Base-by-base conservation (phyloP, 2,329 filamentous ascomycete genomes). In the Samsoniella hepiali region DNA sequence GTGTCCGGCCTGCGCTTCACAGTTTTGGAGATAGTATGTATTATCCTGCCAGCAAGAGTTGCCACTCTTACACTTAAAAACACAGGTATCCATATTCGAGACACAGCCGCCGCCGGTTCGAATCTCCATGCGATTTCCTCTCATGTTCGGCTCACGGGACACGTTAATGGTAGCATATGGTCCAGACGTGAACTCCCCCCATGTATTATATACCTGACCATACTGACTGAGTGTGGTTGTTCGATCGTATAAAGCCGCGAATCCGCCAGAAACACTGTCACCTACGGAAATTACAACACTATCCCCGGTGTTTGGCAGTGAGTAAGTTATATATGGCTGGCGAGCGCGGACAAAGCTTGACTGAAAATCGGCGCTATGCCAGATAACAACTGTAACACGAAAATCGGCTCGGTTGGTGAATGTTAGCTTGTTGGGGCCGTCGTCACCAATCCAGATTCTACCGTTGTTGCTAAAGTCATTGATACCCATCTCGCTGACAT, bases 71-170 rank as follows among this genome's bases (percentile, higher is more conserved):
- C n/a, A n/a, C n/a, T n/a, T n/a, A 70, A 78, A 81, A 47, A 76
- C 76, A 69, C 79, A 81, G 8, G 67, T 73, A 29, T 71, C 60
- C 73, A 79, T 76, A 67, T 78, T 71, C 31, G 76, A 74, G 11
- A 71, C 68, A 69, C 79, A 81, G 51, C 51, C 34, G 64, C 71
- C 72, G 61, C 71, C 71, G 58, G 74, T 72, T n/a, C 50, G 42
- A 27, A 71, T 65, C 51, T 66, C 68, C 71, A 80, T 78, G 54
- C 42, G 64, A 66, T 73, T 70, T 38, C 79, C 79, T 53, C 67
- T 65, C 77, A n/a, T 79, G 71, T 78, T 77, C 69, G 79, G 72
- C 65, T 79, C 73, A 36, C 77, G 73, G 53, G 75, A 78, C 56
- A 81, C 71, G 65, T 81, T 76, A 63, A 79, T 75, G 45, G 73